Percentiles rank a stretch among this genome's conserved stretches.
Conservation (phyloP, 2,329 filamentous ascomycete genomes). For the Nemania sp. region DNA sequence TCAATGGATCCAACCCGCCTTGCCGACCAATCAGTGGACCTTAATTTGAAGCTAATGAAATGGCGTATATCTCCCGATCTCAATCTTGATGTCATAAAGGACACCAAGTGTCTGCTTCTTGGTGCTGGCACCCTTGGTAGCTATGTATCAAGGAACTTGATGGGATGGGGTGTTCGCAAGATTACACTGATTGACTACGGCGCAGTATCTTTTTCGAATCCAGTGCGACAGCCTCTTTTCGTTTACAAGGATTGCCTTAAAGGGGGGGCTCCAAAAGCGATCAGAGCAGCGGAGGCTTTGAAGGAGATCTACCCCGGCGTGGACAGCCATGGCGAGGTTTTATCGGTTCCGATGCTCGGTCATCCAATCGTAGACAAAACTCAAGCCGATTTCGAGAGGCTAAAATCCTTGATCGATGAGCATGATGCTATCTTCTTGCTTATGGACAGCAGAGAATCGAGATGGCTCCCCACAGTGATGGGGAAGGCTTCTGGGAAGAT, state of each 20-base stretch:
- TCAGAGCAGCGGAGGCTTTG: conserved; percentile 76
- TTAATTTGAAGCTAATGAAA: conserved; percentile 98
- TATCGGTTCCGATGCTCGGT: conserved; percentile 94
- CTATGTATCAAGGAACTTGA: conserved; percentile 87
- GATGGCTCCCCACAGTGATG: conserved; percentile 96
- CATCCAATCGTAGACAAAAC: conserved; percentile 81
- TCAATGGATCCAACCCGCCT: conserved; percentile 90
- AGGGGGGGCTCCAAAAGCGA: conserved; percentile 83
- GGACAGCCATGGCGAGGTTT: conserved; percentile 74
- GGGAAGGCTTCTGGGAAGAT: conserved; percentile 91
- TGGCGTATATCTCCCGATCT: conserved; percentile 92
- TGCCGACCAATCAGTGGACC: conserved; percentile 90
- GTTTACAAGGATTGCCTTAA: conserved; percentile 85
- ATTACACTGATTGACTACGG: conserved; percentile 97
- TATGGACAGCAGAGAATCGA: conserved; percentile 92
- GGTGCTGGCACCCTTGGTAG: conserved; percentile 92
- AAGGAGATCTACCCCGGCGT: conserved; percentile 89
- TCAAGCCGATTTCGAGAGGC: conserved; percentile 72
- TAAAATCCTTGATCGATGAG: conserved; percentile 74
- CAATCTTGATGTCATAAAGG: conserved; percentile 85
- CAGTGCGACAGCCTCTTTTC: conserved; percentile 91
- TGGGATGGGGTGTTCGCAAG: conserved; percentile 94
- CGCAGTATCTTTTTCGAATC: conserved; percentile 92
- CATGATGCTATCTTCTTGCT: conserved; percentile 96
- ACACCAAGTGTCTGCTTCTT: conserved; percentile 85